Percentiles rank a stretch among this genome's conserved stretches.
phyloP scores from a whole-genome alignment of 768 basidiomycete genomes.

The Macrocybe gigantea region DNA sequence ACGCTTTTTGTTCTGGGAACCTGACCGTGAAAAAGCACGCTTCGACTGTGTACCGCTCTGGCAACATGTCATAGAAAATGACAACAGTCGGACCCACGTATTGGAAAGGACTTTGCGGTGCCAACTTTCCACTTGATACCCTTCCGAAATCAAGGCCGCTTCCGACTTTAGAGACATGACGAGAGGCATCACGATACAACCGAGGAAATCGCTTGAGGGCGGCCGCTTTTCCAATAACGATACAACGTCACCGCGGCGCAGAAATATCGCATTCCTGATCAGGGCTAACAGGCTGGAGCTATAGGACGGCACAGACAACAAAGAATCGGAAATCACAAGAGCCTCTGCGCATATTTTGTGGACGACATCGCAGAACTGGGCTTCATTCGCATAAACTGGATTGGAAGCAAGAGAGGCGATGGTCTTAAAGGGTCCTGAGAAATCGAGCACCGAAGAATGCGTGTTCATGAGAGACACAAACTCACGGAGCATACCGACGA shows the following conservation, averaged over 20 bases:
- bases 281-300: constrained; percentile 34
- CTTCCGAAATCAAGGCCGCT: constrained; percentile 34
- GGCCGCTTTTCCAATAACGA: constrained; percentile 48
- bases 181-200: constrained; percentile 59
- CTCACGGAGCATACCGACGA: constrained; percentile 46
- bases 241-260: constrained; percentile 48
- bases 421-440: constrained; percentile 50
- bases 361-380: constrained; percentile 40
- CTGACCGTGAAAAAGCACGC: constrained; percentile 32
- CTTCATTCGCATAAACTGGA: constrained; percentile 45
- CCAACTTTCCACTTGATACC: constrained; percentile 35
- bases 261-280: constrained; percentile 37
- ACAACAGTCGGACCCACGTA: constrained; percentile 59
- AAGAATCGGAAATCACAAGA: constrained; percentile 37
- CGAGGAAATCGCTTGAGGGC: constrained; percentile 56
- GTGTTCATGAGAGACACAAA: constrained; percentile 50
- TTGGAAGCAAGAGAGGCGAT: constrained; percentile 39
- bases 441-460: constrained; percentile 45
- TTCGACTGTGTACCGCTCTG: constrained; percentile 19
- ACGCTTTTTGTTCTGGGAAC: constrained; percentile 35
- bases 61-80: constrained; percentile 52
- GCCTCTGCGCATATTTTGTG: constrained; percentile 39
- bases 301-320: constrained; percentile 20
- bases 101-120: constrained; percentile 39
- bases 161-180: constrained; percentile 47